These are phyloP conservation scores for Elsinoe fawcettii DNA, from an alignment of 2,329 filamentous ascomycete genomes.

Conservation along the genomic window DNA sequence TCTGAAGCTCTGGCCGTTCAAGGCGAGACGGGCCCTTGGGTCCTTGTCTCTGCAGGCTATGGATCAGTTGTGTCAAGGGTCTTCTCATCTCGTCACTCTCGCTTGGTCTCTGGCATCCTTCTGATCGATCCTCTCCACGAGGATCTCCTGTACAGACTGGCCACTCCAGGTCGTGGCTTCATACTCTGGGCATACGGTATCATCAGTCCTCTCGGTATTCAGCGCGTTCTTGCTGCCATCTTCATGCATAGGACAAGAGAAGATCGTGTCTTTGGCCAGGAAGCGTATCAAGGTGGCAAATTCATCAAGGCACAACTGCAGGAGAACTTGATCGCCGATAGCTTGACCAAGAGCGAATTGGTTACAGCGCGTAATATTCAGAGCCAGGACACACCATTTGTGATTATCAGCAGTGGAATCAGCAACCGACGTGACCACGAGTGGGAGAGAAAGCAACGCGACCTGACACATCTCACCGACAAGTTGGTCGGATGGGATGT, in stretches of 20 bases:
- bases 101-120: conserved; percentile 68
- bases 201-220: conserved; percentile 77
- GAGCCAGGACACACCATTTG: conserved; percentile 63
- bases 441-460: conserved; percentile 81
- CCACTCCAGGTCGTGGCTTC: conserved; percentile 64
- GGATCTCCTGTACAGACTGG: conserved; percentile 65
- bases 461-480: conserved; percentile 70
- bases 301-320: conserved; percentile 86
- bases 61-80: conserved; percentile 86
- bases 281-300: conserved; percentile 71
- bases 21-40: conserved; percentile 80
- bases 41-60: conserved; percentile 77
- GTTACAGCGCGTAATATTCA: conserved; percentile 72
- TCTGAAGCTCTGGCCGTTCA: conserved; percentile 75
- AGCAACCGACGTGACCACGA: conserved; percentile 56
- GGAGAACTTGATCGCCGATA: conserved; percentile 80
- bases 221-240: conserved; percentile 70
- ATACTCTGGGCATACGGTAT: conserved; percentile 78
- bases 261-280: conserved; percentile 77
- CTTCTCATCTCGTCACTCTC: conserved; percentile 75
- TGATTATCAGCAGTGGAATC: conserved; percentile 73
- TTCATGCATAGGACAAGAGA: conserved; percentile 71
- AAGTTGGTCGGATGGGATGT: conserved; percentile 80
- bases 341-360: conserved; percentile 77
- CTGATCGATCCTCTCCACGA: conserved; percentile 87